Evolutionary conservation across 1,139 yeast genomes (phyloP), one percentile per base, ranked within the genome.

Genomic region (Hyphopichia pseudoburtonii): DNA sequence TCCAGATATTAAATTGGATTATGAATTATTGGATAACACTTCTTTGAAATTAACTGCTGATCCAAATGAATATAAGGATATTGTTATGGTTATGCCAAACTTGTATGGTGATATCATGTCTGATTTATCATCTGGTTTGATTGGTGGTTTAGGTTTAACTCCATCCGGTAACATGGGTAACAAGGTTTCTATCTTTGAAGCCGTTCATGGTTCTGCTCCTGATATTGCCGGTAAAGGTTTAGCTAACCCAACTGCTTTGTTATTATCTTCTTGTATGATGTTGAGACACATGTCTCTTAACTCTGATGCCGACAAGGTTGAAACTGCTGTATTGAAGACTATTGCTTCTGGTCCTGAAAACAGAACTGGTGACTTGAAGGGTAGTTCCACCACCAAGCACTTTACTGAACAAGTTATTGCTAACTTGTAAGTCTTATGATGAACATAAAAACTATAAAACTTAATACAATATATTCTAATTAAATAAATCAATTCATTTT

Each of bases 81-180:
- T 85, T 45, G 98, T 92, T 57, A 88, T 92, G 90, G 97, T 92
- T 54, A 92, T 92, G 96, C 98, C 98, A 58, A 92, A 92, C 83
- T 80, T 92, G 70, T 92, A 92, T 71, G 98, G 98, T 77, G 97
- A 85, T 67, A 92, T 92, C 70, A 83, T 92, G 84, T 90, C 97
- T 48, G 97, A 92, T 69, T 78, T 92, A 66, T 87, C 96, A 51
- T 86, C 97, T 43, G 98, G 97, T 70, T 78, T 92, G 62, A 92
- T 94, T 54, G 98, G 98, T 66, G 97, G 97, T 62, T 80, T 90
- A 59, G 98, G 98, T 70, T 81, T 92, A 66, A 92, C 97, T 48
- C 97, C 98, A 52, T 88, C 96, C 45, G 98, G 96, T 67, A 92
- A 92, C 80, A 89, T 92, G 89, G 98, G 98, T 75, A 88, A 88